These are phyloP conservation scores for Lathyrus aphaca DNA, from an alignment of 306 rosid genomes.

Conservation along the genomic window DNA sequence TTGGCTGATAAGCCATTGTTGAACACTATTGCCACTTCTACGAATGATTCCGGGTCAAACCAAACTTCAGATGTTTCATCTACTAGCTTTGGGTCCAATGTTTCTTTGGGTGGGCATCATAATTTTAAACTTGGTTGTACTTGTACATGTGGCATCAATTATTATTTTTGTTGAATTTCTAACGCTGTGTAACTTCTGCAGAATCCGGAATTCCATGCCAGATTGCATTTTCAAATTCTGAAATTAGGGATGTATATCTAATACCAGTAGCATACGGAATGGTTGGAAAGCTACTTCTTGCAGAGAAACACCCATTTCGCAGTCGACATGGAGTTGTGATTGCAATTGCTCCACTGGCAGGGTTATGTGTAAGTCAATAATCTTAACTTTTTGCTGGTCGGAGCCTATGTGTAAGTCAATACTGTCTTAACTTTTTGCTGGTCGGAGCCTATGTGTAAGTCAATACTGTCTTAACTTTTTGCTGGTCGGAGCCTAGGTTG, in stretches of 20 bases:
- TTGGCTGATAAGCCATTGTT: conserved; percentile 52
- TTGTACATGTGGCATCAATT: conserved; percentile 31
- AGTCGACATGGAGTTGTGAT: conserved; percentile 83
- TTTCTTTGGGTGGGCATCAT: conserved; percentile 67
- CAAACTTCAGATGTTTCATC: conserved; percentile 58
- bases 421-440: too few species aligned
- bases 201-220: conserved; percentile 72
- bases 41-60: conserved; percentile 48
- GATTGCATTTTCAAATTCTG: conserved; percentile 83
- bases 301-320: conserved; percentile 84
- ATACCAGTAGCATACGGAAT: conserved; percentile 59
- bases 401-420: too few species aligned
- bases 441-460: too few species aligned
- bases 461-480: conserved; percentile 26
- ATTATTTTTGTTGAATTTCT: conserved; percentile 14
- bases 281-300: conserved; percentile 68
- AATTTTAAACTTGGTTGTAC: conserved; percentile 28
- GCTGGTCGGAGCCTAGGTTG: conserved; percentile 15
- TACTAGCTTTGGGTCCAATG: conserved; percentile 84
- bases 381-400: too few species aligned
- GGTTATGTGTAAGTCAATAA: conserved; percentile 72
- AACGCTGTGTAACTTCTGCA: conserved; percentile 41
- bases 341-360: conserved; percentile 84
- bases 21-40: conserved; percentile 42
- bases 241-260: conserved; percentile 68